A percentile compares a stretch with the other conserved stretches of the same genome.
Conservation (phyloP, 208 protist genomes). For the Leishmania turanica region DNA sequence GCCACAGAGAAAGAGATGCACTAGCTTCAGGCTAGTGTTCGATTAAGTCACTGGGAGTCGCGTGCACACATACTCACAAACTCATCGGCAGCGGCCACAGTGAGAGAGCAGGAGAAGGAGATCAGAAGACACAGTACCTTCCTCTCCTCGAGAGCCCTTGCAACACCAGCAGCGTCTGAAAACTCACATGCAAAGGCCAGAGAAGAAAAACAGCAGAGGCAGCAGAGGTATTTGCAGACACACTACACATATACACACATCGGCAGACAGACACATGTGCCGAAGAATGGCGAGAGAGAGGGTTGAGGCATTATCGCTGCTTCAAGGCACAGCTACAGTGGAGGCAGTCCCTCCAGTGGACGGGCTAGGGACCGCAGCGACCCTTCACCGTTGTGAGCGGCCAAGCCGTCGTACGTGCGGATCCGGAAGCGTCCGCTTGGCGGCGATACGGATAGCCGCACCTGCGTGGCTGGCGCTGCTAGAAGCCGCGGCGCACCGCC, state of each 20-base stretch:
- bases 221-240: not conserved
- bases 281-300: not conserved
- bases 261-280: not conserved
- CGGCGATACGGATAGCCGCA: not conserved
- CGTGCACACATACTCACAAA: not conserved
- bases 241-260: not conserved
- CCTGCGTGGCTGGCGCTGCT: not conserved
- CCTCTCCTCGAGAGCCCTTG: not conserved
- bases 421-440: conserved; percentile 1
- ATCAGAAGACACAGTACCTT: not conserved
- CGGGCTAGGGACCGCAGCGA: not conserved
- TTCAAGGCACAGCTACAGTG: conserved; percentile 6
- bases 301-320: not conserved
- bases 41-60: not conserved
- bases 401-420: not conserved
- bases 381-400: not conserved
- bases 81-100: not conserved
- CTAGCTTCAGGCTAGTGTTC: not conserved
- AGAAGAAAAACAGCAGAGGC: not conserved
- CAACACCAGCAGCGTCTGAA: not conserved
- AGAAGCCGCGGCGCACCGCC: conserved; percentile 11
- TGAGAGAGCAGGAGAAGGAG: not conserved
- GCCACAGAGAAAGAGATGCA: not conserved
- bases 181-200: not conserved
- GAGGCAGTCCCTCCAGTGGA: conserved; percentile 18